Evolutionary conservation across 176 grass and related monocot species (phyloP), one percentile per base, ranked within the genome.

Genomic region (Calamus simplicifolius): DNA sequence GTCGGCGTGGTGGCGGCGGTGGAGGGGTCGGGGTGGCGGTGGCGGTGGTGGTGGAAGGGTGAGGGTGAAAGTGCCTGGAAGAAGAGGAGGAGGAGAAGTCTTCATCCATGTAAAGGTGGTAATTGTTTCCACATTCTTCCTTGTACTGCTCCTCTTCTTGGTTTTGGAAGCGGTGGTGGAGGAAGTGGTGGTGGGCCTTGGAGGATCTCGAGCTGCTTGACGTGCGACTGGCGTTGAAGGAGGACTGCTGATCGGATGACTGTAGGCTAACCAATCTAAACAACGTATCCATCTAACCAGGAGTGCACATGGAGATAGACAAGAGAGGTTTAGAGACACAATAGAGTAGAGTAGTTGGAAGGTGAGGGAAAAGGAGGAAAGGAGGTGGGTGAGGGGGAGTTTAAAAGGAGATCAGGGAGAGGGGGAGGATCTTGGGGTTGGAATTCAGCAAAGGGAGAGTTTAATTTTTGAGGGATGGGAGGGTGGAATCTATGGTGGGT

Each of bases 41-140:
- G 63, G 79, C 27, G 84, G 79, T 54, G 61, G 69, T 31, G 54
- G 60, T 31, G 26, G 59, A 43, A 51, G 69, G 66, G 49, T 71
- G 67, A 17, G 67, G 68, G 28, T 85, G 81, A 52, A 81, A 81
- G 70, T 99, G 84, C 77, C 67, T 83, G 27, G 88, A 92, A 16
- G 88, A 89, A 8, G 87, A 90, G 18, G 94, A 89, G 19, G 94
- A 97, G 21, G 94, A 99, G 85, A 91, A 91, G 85, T 97, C 92
- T 85, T 97, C 92, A 91, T 97, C 92, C 92, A 97, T 91, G 87
- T 85, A 97, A 73, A 85, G 65, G 52, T 89, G 71, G 61, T 59
- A 56, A 70, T 85, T 70, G 54, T 52, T 75, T 80, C 87, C 83
- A 80, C 91, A 95, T 97, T 97, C 92, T 91, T 97, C 86, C 76